These are phyloP conservation scores for Aspergillus cristatus DNA, from an alignment of 495 filamentous ascomycete species.

Conservation along the genomic window DNA sequence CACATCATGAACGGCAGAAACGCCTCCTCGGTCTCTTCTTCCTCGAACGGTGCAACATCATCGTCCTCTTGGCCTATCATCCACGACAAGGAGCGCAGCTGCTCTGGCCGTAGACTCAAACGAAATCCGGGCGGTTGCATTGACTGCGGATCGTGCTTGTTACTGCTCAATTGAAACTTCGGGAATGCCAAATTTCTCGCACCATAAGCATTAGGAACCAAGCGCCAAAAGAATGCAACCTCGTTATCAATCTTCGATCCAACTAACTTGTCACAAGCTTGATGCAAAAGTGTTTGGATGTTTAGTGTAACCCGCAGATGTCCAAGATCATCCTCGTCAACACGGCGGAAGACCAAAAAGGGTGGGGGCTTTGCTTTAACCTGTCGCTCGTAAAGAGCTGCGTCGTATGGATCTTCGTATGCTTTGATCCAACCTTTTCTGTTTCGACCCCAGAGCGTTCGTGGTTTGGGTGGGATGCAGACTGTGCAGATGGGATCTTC, in stretches of 20 bases:
- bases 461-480: conserved; percentile 37
- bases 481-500: conserved; percentile 11
- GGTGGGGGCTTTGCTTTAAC: conserved; percentile 39
- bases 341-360: conserved; percentile 33
- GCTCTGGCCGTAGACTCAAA: conserved; percentile 39
- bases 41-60: conserved; percentile 37
- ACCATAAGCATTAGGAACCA: conserved; percentile 39
- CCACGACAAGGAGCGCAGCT: conserved; percentile 55
- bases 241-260: conserved; percentile 4
- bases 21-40: conserved; percentile 64
- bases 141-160: conserved; percentile 28
- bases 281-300: conserved; percentile 46
- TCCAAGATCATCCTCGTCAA: conserved; percentile 18
- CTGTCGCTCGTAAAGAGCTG: conserved; percentile 36
- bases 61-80: conserved; percentile 53
- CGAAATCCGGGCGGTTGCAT: conserved; percentile 31
- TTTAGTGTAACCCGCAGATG: conserved; percentile 44
- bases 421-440: conserved; percentile 16
- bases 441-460: conserved; percentile 29
- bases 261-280: conserved; percentile 35
- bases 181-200: conserved; percentile 18
- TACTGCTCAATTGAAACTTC: conserved; percentile 34
- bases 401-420: conserved; percentile 38
- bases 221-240: conserved; percentile 36
- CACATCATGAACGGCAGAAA: conserved; percentile 47